Evolutionary conservation across 306 rosid species (phyloP), one percentile per base, ranked within the genome.

Genomic region (Notholithocarpus densiflorus): DNA sequence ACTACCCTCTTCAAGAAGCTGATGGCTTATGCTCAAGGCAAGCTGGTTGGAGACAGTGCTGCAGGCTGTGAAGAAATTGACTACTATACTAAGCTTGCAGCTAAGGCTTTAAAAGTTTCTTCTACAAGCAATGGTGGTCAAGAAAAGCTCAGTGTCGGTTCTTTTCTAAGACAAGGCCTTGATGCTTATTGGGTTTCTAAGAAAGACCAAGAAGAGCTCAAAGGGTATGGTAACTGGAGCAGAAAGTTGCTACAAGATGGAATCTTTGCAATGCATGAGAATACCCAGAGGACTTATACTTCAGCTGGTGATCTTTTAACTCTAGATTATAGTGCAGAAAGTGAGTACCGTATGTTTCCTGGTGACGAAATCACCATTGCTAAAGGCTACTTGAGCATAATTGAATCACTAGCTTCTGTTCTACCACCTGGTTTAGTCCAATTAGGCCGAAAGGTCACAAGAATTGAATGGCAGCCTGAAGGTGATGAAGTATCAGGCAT

Each of bases 301-400:
- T 89, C 99, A 1, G 97, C 99, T 9, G 94, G 87, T 32, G 97
- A 95, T 57, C 86, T 95, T 40, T 71, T 76, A 14, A 84, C 82
- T 69, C 80, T 95, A 45, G 99, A 95, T 83, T 93, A 86, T 40
- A 69, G 52, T 6, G 91, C 99, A 3, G 99, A 95, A 27, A 91
- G 98, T 24, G 99, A 95, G 79, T 95, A 93, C 79, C 81, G 48
- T 31, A 88, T 95, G 99, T 95, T 92, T 64, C 92, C 97, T 1
- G 99, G 93, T 57, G 92, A 94, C 23, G 98, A 94, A 82, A 91
- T 90, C 83, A 92, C 98, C 32, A 94, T 94, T 77, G 96, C 97
- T 37, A 90, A 86, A 84, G 98, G 98, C 45, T 94, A 94, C 78
- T 84, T 82, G 80, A 89, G 92, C 73, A 77, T 94, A 52, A 90